Conservation (phyloP, 2,329 filamentous ascomycete genomes). For the Emergomyces pasteurianus region DNA sequence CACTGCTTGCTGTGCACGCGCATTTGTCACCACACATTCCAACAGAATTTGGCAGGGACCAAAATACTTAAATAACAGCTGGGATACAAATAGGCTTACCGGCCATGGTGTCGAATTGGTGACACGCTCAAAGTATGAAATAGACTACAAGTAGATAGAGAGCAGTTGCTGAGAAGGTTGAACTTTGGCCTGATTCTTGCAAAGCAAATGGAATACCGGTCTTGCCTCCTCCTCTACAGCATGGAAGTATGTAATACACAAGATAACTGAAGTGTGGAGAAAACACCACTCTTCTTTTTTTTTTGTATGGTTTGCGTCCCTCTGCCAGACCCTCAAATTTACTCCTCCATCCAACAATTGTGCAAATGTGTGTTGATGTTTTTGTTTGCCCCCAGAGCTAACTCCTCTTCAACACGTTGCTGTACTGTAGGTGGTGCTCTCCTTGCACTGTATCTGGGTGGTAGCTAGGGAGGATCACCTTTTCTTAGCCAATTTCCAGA, state of each 20-base stretch:
- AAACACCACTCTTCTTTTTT: constrained; percentile 14
- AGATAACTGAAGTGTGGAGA: constrained; percentile 20
- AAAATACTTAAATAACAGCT: constrained; percentile 1
- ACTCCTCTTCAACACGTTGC: not conserved
- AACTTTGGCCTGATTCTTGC: constrained; percentile 8
- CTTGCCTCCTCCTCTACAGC: constrained; percentile 25
- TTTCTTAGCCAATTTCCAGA: not conserved
- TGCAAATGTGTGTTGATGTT: not conserved
- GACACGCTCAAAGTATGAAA: constrained; percentile 15
- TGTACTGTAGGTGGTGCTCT: not conserved
- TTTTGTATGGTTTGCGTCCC: constrained; percentile 9
- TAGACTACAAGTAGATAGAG: constrained; percentile 26
- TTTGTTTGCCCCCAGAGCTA: not conserved
- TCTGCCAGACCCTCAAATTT: constrained; percentile 20
- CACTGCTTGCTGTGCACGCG: constrained; percentile 6
- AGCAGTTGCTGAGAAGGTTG: constrained; percentile 3
- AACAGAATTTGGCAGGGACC: not conserved
- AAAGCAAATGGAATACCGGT: not conserved
- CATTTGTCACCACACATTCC: constrained; percentile 1
- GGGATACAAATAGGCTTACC: constrained; percentile 43
- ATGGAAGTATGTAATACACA: constrained; percentile 29
- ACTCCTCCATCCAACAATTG: constrained; percentile 14
- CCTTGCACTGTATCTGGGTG: not conserved
- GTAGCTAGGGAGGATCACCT: not conserved
- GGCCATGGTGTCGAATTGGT: constrained; percentile 40